phyloP scores from a whole-genome alignment of 2,329 filamentous ascomycete species.

The Daldinia sp. region DNA sequence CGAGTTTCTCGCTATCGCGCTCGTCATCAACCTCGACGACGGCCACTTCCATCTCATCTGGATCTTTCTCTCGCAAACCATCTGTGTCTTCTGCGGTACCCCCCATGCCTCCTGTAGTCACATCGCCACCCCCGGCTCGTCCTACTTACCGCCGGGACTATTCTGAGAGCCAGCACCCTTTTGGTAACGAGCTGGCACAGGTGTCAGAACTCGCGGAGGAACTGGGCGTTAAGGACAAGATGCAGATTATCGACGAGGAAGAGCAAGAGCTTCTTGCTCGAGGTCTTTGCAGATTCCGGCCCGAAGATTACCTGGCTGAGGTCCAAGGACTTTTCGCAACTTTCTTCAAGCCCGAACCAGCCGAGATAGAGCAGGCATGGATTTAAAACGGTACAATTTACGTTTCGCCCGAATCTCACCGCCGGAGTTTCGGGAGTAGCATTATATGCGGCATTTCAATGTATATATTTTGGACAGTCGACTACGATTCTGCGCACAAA shows the following conservation, averaged over 20 bases:
- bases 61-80: constrained; percentile 45
- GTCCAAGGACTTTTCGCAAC: constrained; percentile 73
- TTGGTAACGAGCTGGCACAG: constrained; percentile 88
- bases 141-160: constrained; percentile 41
- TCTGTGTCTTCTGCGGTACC: constrained; percentile 45
- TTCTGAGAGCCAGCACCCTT: constrained; percentile 63
- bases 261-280: constrained; percentile 72
- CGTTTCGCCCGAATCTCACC: constrained; percentile 9
- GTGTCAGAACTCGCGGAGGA: constrained; percentile 94
- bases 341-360: constrained; percentile 59
- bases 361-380: constrained; percentile 55
- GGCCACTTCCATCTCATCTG: constrained; percentile 57
- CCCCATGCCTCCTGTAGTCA: constrained; percentile 46
- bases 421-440: constrained; percentile 16
- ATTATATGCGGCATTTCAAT: constrained; percentile 43
- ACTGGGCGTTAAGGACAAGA: constrained; percentile 69
- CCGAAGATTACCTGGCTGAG: constrained; percentile 84
- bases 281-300: constrained; percentile 76
- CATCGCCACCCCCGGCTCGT: constrained; percentile 44
- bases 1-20: constrained; percentile 64
- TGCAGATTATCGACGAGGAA: constrained; percentile 76
- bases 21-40: constrained; percentile 65
- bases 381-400: constrained; percentile 50
- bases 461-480: constrained; percentile 47
- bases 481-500: constrained; percentile 28